Evolutionary conservation across 805 yeast genomes (phyloP).

Genomic region (Candida silvatica): DNA sequence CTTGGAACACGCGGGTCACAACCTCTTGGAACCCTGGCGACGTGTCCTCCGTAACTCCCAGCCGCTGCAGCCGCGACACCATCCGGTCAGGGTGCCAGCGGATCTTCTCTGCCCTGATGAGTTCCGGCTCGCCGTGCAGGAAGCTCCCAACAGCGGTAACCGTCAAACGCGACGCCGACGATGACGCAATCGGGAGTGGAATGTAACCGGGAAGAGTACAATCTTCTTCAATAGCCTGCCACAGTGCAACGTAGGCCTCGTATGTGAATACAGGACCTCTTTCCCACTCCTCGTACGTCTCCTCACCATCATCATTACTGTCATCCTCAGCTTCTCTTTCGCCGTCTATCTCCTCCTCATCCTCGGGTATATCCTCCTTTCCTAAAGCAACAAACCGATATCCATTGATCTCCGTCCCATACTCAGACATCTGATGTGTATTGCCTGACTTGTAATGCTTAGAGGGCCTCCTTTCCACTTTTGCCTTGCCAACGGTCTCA

Average conservation of each 20-base stretch:
- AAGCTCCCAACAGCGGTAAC: too few species aligned
- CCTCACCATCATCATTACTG: constrained; percentile 8
- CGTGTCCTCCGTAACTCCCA: constrained; percentile 2
- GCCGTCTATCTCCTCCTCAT: constrained; percentile 3
- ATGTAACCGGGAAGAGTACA: constrained; percentile 4
- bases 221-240: constrained; percentile 15
- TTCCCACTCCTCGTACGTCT: not conserved
- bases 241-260: constrained; percentile 16
- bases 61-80: constrained; percentile 17
- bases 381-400: constrained; percentile 30
- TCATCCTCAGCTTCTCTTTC: constrained; percentile 4
- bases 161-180: too few species aligned
- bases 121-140: too few species aligned
- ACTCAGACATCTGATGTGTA: too few species aligned
- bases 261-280: not conserved
- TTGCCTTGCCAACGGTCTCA: too few species aligned
- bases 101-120: too few species aligned
- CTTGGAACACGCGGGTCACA: constrained; percentile 34
- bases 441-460: too few species aligned
- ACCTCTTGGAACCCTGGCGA: not conserved
- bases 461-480: too few species aligned
- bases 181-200: constrained; percentile 21
- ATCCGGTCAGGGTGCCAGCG: constrained; percentile 71
- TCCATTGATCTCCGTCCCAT: constrained; percentile 32
- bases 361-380: not conserved